phyloP scores from a whole-genome alignment of 192 early-diverging fungal species.

The Chytriomyces hyalinus region DNA sequence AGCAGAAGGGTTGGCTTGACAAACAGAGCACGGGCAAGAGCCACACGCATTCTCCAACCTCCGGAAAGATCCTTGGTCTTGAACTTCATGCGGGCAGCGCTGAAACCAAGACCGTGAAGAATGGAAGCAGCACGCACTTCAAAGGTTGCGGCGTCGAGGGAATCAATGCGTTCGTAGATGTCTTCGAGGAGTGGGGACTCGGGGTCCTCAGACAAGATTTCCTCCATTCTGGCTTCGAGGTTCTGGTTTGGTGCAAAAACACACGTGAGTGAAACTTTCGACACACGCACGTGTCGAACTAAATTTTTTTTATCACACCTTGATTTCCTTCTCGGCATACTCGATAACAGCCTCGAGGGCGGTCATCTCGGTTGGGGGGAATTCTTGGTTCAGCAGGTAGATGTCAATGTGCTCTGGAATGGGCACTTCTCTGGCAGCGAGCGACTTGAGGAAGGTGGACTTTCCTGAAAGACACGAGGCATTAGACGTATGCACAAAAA shows the following conservation, averaged over 20 bases:
- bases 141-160: slow-evolving; percentile 91
- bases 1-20: slow-evolving; percentile 80
- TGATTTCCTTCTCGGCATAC: slow-evolving; percentile 86
- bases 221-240: slow-evolving; percentile 91
- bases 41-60: slow-evolving; percentile 99
- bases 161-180: slow-evolving; percentile 95
- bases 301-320: slow-evolving; percentile 43
- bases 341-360: slow-evolving; percentile 91
- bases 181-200: slow-evolving; percentile 90
- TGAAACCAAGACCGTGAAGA: slow-evolving; percentile 94
- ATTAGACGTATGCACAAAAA: no score
- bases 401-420: slow-evolving; percentile 98
- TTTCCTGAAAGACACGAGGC: slow-evolving; percentile 56
- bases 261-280: background rate
- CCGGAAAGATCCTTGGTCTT: slow-evolving; percentile 97
- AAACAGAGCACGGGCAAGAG: slow-evolving; percentile 95
- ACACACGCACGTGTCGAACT: background rate
- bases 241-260: slow-evolving; percentile 47
- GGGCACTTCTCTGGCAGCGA: slow-evolving; percentile 91
- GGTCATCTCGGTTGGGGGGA: slow-evolving; percentile 89
- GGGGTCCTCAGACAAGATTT: slow-evolving; percentile 80
- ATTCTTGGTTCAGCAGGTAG: slow-evolving; percentile 94
- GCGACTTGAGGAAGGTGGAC: slow-evolving; percentile 91
- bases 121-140: slow-evolving; percentile 89
- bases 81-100: slow-evolving; percentile 83